Evolutionary conservation across 2,329 filamentous ascomycete species (phyloP), one percentile per base, ranked within the genome.

Genomic region (Phialophora verrucosa): DNA sequence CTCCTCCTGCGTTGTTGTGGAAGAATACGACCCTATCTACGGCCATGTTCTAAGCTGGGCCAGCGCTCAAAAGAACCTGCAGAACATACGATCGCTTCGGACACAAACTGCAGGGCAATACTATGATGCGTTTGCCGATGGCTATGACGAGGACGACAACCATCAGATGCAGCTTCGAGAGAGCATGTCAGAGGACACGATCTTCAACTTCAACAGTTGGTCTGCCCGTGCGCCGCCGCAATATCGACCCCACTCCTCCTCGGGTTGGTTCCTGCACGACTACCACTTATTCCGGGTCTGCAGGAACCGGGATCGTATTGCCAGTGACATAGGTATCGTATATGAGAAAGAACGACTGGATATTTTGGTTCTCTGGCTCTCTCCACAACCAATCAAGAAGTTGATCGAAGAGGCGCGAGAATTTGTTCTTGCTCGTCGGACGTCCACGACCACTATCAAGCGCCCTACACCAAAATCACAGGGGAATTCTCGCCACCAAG

Each of bases 21-120:
- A 78, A 67, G 83, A 82, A 69, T 80, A 80, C 56, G 87, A 90
- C 71, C 83, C 86, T 64, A 88, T 88, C 53, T 87, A 87, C 72
- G 63, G 74, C 4, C 84, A 88, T 62, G 72, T 89, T 59, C 87
- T 88, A 79, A 81, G 83, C 64, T 89, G 86, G 79, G 79, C 89
- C 2, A 83, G 85, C 0, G 74, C 81, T 49, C 83, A 88, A 72
- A 82, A 83, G 10, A 78, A 76, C 25, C 82, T 86, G 65, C 79
- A 79, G 38, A 81, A 81, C 55, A 85, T 84, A 35, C 81, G 85
- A 12, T 81, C 80, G 3, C 76, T 89, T 20, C 83, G 82, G 68
- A 87, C 85, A 5, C 84, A 88, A 73, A 88, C 85, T 0, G 80
- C 81, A 1, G 59, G 64, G 20, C 59, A 58, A 44, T 85, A 80